These are phyloP conservation scores for Cryptosporidium sp. DNA, from an alignment of 169 alveolate species.

Conservation along the genomic window DNA sequence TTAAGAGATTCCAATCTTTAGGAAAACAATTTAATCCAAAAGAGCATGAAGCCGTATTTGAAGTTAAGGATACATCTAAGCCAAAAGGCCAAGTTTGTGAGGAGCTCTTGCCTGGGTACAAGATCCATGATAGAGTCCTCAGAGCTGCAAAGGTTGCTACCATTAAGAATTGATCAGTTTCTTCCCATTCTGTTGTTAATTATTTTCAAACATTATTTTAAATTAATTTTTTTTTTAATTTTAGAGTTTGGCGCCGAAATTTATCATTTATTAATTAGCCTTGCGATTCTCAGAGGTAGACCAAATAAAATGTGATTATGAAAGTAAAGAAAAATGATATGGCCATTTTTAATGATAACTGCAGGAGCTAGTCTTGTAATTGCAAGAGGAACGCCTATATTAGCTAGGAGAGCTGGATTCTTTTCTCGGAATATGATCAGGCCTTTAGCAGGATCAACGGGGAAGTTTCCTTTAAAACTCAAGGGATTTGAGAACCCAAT, in stretches of 20 bases:
- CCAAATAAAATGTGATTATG: not conserved
- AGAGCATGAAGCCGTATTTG: conserved; percentile 85
- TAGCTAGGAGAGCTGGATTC: not conserved
- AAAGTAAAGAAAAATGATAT: conserved; percentile 26
- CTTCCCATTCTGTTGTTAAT: not conserved
- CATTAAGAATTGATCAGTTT: conserved; percentile 72
- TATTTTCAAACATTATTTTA: not conserved
- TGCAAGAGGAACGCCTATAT: not conserved
- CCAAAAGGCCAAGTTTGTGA: conserved; percentile 81
- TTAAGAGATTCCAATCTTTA: conserved; percentile 81
- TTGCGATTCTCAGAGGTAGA: not conserved
- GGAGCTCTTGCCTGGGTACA: conserved; percentile 85
- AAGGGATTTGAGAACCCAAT: conserved; percentile 80
- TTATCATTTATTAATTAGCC: not conserved
- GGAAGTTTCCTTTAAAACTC: conserved; percentile 7
- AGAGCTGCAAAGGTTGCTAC: conserved; percentile 88
- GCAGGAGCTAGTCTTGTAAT: conserved; percentile 28
- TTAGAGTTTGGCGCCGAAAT: not conserved
- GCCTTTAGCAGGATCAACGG: not conserved
- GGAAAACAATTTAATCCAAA: conserved; percentile 87
- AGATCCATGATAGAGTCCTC: conserved; percentile 83
- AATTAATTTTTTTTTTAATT: too few species aligned
- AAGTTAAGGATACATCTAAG: conserved; percentile 79
- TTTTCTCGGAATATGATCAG: not conserved
- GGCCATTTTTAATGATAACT: conserved; percentile 32